Percentiles rank a stretch among this genome's conserved stretches.
These are phyloP conservation scores for Pichia heedii DNA, from an alignment of 805 yeast genomes.

Conservation along the genomic window DNA sequence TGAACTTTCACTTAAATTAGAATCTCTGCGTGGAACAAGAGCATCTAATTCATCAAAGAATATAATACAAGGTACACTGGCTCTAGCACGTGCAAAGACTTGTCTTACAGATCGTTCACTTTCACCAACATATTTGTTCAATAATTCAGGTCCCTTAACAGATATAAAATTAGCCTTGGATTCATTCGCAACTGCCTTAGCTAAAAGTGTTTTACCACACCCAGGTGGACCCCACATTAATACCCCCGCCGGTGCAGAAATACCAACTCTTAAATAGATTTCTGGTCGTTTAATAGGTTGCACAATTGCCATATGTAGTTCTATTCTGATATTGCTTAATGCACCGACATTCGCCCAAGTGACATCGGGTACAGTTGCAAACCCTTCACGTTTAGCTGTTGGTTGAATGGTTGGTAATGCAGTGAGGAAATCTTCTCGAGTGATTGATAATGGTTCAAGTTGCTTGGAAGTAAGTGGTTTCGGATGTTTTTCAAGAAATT, in stretches of 20 bases:
- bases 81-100: slow-evolving; percentile 85
- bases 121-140: slow-evolving; percentile 94
- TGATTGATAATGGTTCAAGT: slow-evolving; percentile 65
- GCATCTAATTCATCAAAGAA: slow-evolving; percentile 97
- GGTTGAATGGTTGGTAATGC: slow-evolving; percentile 95
- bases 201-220: slow-evolving; percentile 92
- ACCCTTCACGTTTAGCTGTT: slow-evolving; percentile 95
- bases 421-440: slow-evolving; percentile 65
- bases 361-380: slow-evolving; percentile 97
- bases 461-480: slow-evolving; percentile 69
- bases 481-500: slow-evolving; percentile 66
- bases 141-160: slow-evolving; percentile 91
- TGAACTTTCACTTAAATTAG: slow-evolving; percentile 79
- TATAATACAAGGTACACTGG: slow-evolving; percentile 89
- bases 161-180: slow-evolving; percentile 94
- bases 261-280: slow-evolving; percentile 80
- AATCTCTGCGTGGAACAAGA: slow-evolving; percentile 86
- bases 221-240: slow-evolving; percentile 99
- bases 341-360: slow-evolving; percentile 97
- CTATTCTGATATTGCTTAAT: slow-evolving; percentile 66
- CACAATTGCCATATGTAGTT: slow-evolving; percentile 93
- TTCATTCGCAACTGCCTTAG: slow-evolving; percentile 97
- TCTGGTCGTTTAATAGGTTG: slow-evolving; percentile 95
- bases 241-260: slow-evolving; percentile 94
- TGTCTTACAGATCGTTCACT: slow-evolving; percentile 90